phyloP scores from a whole-genome alignment of 2,329 filamentous ascomycete species.

The Verticillium nonalfalfae region DNA sequence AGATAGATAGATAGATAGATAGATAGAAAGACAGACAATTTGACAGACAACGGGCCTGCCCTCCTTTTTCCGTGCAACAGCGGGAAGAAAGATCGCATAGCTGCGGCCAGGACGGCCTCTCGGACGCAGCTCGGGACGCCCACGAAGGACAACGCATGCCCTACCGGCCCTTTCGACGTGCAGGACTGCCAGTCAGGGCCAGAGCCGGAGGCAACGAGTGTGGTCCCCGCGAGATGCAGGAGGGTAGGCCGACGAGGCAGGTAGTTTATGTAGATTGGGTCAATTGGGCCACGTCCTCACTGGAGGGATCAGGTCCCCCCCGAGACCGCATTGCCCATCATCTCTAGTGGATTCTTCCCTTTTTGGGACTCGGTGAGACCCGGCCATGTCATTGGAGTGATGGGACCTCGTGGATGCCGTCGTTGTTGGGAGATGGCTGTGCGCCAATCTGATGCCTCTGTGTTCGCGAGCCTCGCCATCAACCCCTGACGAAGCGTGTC shows the following conservation, averaged over 20 bases:
- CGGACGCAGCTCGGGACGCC: neutral
- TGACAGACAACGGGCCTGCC: neutral
- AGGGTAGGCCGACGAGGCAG: neutral
- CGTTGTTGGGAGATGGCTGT: neutral
- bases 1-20: too few relatives aligned
- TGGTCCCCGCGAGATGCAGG: neutral
- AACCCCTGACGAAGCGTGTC: neutral
- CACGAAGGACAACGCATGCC: neutral
- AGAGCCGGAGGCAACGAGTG: neutral
- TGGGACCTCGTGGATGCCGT: neutral
- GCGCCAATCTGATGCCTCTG: neutral
- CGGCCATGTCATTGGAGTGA: neutral
- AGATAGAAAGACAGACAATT: too few relatives aligned
- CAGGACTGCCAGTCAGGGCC: neutral
- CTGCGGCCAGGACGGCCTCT: neutral
- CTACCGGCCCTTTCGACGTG: neutral
- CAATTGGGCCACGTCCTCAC: neutral
- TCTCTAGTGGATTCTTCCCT: neutral
- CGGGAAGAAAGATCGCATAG: neutral
- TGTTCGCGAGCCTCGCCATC: neutral
- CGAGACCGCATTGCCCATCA: neutral
- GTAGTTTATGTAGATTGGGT: neutral
- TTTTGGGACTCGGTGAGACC: conserved; percentile 1
- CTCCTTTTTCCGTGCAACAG: neutral
- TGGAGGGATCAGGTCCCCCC: neutral